Percentiles rank a stretch among this genome's conserved stretches.
Evolutionary conservation across 163 green algal species (phyloP).

Genomic region (Picocystis sp.): DNA sequence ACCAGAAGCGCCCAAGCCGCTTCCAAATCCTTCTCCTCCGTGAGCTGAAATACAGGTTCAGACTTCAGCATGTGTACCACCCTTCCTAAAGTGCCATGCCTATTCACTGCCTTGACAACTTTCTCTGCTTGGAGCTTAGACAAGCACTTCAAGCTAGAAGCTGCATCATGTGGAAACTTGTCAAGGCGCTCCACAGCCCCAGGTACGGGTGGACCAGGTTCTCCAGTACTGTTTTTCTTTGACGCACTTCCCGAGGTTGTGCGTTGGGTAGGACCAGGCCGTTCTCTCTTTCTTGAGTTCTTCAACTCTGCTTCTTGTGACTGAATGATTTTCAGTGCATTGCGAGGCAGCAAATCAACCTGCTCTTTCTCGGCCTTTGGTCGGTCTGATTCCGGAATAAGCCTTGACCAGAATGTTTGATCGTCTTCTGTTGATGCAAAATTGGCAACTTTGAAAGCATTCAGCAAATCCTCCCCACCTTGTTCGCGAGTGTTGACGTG

Average conservation of each 20-base stretch:
- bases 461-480: constrained; percentile 52
- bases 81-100: too few species aligned
- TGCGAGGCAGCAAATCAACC: constrained; percentile 39
- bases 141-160: too few species aligned
- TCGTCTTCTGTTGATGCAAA: constrained; percentile 64
- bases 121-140: too few species aligned
- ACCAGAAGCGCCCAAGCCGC: not conserved
- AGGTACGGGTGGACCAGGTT: constrained; percentile 39
- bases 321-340: constrained; percentile 27
- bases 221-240: not conserved
- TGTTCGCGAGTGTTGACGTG: constrained; percentile 17
- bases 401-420: constrained; percentile 49
- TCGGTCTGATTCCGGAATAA: constrained; percentile 16
- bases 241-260: too few species aligned
- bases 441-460: constrained; percentile 83
- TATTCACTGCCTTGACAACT: too few species aligned
- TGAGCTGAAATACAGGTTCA: too few species aligned
- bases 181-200: constrained; percentile 44
- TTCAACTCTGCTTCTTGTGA: constrained; percentile 9
- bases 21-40: constrained; percentile 1
- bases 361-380: constrained; percentile 21
- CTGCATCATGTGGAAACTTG: constrained; percentile 21
- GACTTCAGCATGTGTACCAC: too few species aligned
- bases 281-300: not conserved
- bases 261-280: too few species aligned